Evolutionary conservation across 768 basidiomycete genomes (phyloP).

Genomic region (Podaxis mareebaensis): DNA sequence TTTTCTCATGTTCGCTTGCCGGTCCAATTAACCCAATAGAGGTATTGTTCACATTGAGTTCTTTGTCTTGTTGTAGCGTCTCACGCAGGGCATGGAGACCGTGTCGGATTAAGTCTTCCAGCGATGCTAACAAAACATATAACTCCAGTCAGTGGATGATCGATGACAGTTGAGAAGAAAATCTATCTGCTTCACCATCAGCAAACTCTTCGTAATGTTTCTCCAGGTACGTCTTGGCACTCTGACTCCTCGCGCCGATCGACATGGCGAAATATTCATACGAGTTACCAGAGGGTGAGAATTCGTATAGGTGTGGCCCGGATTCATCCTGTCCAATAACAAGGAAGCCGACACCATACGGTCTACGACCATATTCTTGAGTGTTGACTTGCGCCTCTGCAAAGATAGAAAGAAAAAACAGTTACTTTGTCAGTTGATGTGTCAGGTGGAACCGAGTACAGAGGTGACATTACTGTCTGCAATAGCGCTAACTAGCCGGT

Average conservation of each 20-base stretch:
- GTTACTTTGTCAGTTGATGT: too few relatives aligned
- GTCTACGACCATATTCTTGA: slow-evolving; percentile 95
- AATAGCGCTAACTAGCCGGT: slow-evolving; percentile 88
- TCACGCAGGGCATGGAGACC: slow-evolving; percentile 94
- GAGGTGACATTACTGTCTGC: slow-evolving; percentile 76
- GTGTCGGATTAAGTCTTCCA: slow-evolving; percentile 89
- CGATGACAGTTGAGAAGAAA: neutral
- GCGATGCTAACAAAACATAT: slow-evolving; percentile 50
- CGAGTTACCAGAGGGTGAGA: slow-evolving; percentile 95
- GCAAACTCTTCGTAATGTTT: slow-evolving; percentile 87
- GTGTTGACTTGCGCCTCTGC: slow-evolving; percentile 98
- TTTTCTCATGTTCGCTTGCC: slow-evolving; percentile 56
- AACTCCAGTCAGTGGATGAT: neutral
- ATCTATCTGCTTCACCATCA: slow-evolving; percentile 60
- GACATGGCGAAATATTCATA: slow-evolving; percentile 99
- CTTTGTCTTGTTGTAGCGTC: slow-evolving; percentile 98
- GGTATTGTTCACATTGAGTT: slow-evolving; percentile 90
- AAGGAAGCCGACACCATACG: slow-evolving; percentile 98
- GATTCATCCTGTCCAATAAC: slow-evolving; percentile 95
- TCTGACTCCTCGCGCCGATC: slow-evolving; percentile 97
- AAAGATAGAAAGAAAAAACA: neutral
- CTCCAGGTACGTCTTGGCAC: slow-evolving; percentile 98
- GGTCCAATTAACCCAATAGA: slow-evolving; percentile 92
- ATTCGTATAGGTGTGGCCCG: slow-evolving; percentile 98
- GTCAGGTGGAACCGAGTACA: too few relatives aligned